Evolutionary conservation across 2,329 filamentous ascomycete genomes (phyloP).

Genomic region (Plectosphaerella plurivora): DNA sequence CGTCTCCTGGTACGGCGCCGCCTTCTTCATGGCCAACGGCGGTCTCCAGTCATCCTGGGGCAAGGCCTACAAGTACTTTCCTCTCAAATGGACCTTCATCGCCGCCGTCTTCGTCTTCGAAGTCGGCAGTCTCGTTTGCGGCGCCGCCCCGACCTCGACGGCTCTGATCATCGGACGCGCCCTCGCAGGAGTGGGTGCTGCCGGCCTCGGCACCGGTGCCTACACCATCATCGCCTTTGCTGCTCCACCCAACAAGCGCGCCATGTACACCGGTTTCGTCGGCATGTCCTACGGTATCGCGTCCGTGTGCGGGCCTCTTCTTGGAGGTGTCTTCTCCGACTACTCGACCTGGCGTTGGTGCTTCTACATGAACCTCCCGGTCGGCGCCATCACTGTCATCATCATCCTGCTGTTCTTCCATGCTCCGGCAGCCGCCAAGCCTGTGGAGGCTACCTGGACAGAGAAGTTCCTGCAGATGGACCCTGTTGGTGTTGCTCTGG

Average conservation of each 20-base stretch:
- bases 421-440: slow-evolving; percentile 12
- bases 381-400: slow-evolving; percentile 23
- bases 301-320: slow-evolving; percentile 25
- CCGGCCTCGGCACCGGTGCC: slow-evolving; percentile 25
- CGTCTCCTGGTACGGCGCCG: slow-evolving; percentile 45
- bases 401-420: slow-evolving; percentile 18
- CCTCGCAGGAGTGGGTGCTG: slow-evolving; percentile 9
- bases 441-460: slow-evolving; percentile 11
- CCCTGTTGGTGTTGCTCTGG: slow-evolving; percentile 35
- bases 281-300: slow-evolving; percentile 27
- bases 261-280: slow-evolving; percentile 25
- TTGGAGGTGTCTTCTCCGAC: slow-evolving; percentile 31
- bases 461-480: slow-evolving; percentile 23
- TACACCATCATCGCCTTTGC: slow-evolving; percentile 26
- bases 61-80: slow-evolving; percentile 30
- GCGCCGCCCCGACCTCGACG: slow-evolving; percentile 4
- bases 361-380: slow-evolving; percentile 13
- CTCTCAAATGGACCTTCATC: slow-evolving; percentile 23
- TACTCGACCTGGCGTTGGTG: slow-evolving; percentile 15
- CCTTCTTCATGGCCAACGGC: slow-evolving; percentile 27
- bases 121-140: slow-evolving; percentile 6
- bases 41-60: slow-evolving; percentile 16
- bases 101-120: slow-evolving; percentile 8
- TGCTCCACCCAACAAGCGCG: slow-evolving; percentile 21
- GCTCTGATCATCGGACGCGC: slow-evolving; percentile 8